Percentiles rank a stretch among this genome's conserved stretches.
phyloP scores from a whole-genome alignment of 2,329 filamentous ascomycete species.

The Laburnicola sp. region DNA sequence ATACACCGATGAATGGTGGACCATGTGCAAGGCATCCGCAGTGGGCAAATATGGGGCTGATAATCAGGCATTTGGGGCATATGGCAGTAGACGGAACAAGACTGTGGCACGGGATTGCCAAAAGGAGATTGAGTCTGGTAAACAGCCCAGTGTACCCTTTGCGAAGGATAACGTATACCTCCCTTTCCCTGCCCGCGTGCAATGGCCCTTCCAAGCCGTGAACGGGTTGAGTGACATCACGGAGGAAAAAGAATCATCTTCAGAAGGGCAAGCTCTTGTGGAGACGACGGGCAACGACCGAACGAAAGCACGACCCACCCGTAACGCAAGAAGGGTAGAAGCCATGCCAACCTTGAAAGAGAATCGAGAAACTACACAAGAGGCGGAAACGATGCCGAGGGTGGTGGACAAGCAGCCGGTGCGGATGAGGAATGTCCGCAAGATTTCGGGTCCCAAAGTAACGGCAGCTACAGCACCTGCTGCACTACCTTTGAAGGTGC shows the following conservation, averaged over 20 bases:
- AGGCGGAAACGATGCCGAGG: slow-evolving; percentile 31
- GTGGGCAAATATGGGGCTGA: slow-evolving; percentile 53
- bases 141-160: slow-evolving; percentile 54
- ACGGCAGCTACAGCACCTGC: slow-evolving; percentile 36
- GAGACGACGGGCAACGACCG: slow-evolving; percentile 54
- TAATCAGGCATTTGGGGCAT: slow-evolving; percentile 52
- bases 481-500: slow-evolving; percentile 33
- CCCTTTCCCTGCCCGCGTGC: slow-evolving; percentile 47
- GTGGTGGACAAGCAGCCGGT: slow-evolving; percentile 43
- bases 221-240: slow-evolving; percentile 45
- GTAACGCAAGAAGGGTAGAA: slow-evolving; percentile 28
- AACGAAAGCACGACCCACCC: slow-evolving; percentile 30
- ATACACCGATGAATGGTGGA: slow-evolving; percentile 56
- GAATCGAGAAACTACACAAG: slow-evolving; percentile 39
- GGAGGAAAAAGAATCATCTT: slow-evolving; percentile 46
- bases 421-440: slow-evolving; percentile 40
- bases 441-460: slow-evolving; percentile 41
- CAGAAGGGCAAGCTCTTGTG: slow-evolving; percentile 45
- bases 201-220: slow-evolving; percentile 40
- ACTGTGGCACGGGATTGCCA: slow-evolving; percentile 56
- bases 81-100: slow-evolving; percentile 52
- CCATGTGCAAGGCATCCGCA: slow-evolving; percentile 54
- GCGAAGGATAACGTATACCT: slow-evolving; percentile 53
- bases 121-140: slow-evolving; percentile 52
- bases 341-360: slow-evolving; percentile 40